Percentiles rank a stretch among this genome's conserved stretches.
Evolutionary conservation across 73 alveolate genomes (phyloP).

Genomic region (Blepharisma japonicum): DNA sequence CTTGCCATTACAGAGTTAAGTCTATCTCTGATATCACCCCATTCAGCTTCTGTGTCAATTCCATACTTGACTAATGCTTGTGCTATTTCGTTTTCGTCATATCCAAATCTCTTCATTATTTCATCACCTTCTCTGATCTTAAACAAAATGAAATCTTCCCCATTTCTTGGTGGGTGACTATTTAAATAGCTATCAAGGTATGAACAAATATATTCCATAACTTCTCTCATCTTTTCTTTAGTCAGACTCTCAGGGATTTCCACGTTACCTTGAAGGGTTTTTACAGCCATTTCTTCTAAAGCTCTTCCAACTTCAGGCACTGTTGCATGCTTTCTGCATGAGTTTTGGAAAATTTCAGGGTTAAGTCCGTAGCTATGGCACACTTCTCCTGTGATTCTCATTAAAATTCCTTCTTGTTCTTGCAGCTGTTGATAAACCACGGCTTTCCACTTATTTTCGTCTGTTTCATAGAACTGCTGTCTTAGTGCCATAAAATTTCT

Average conservation of each 20-base stretch:
- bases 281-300: constrained; percentile 26
- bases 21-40: constrained; percentile 22
- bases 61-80: constrained; percentile 11
- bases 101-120: background rate
- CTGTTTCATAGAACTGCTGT: constrained; percentile 15
- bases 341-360: constrained; percentile 9
- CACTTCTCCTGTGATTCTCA: constrained; percentile 20
- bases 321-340: constrained; percentile 18
- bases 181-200: background rate
- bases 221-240: constrained; percentile 27
- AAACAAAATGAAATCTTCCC: background rate
- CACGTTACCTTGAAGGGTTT: constrained; percentile 11
- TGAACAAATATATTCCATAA: constrained; percentile 22
- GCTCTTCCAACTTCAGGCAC: constrained; percentile 6
- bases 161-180: constrained; percentile 9
- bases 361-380: constrained; percentile 12
- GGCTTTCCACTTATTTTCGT: constrained; percentile 13
- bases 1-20: constrained; percentile 3
- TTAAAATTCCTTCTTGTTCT: background rate
- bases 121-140: constrained; percentile 31
- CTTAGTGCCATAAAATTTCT: background rate
- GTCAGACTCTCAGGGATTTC: background rate
- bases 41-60: constrained; percentile 27
- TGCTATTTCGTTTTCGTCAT: constrained; percentile 20
- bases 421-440: background rate